Base-by-base conservation (phyloP, 2,329 filamentous ascomycete species). In the Cladosporium sp. region DNA sequence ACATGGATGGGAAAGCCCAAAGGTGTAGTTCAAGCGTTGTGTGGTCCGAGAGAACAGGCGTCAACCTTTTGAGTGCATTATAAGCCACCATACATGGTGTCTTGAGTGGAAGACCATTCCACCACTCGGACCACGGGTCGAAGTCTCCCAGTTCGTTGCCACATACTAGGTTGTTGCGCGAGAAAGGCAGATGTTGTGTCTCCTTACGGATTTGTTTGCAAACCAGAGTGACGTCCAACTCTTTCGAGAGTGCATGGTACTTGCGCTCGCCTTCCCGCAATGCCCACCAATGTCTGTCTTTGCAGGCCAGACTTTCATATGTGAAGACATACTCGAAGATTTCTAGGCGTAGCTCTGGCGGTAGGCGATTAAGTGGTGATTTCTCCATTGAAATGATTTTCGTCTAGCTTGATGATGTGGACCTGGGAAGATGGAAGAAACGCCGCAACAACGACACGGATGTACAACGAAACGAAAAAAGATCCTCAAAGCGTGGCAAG, bases 271-370 rank as follows among this genome's bases (percentile, higher is more conserved):
- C 40, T 46, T 46, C n/a, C 12, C 40, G 40, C 10, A 21, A 21
- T 46, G 10, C 12, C n/a, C 33, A 28, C 46, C 58, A 49, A 26
- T 31, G 21, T 10, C 28, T 33, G 35, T 5, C 6, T 10, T 49
- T 12, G 11, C 37, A 49, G 23, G 8, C 26, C 35, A 46, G 8
- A 18, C 23, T 49, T 14, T 46, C 58, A 18, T 61, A 61, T 8
- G 29, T 50, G 21, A 50, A 61, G 26, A 61, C 46, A 40, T 61
- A 61, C 26, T 61, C 58, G 18, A 33, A 61, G 37, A 50, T 61
- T 3, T 31, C 14, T 5, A 16, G 3, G 16, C 58, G 37, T n/a
- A 61, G 37, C 37, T 61, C 46, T 6, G 58, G 11, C 4, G 55
- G 55, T 57, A 57, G n/a, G 12, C 55, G 55, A 40, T 11, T 28